Evolutionary conservation across 164 flowering plant species (phyloP), one percentile per base, ranked within the genome.

Genomic region (Umbellularia californica): DNA sequence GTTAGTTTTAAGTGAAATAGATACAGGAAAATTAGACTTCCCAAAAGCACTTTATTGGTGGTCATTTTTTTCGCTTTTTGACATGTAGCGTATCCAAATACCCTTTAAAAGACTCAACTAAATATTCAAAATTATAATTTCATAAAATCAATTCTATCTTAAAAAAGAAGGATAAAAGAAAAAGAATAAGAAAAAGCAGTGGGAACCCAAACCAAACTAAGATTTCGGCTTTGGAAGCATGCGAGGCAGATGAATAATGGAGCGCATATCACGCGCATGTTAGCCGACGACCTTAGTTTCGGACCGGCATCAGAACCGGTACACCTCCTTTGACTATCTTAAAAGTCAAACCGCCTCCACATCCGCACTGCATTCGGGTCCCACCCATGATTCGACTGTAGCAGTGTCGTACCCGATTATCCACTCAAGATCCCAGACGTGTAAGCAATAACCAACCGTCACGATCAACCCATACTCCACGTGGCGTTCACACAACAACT

Each of bases 71-170:
- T 3, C 35, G 5, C 33, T 4, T 30, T 30, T 30, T 30, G 1
- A 0, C 6, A 30, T 0, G 0, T 3, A 5, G 0, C 0, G 0
- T 1, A 41, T 7, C 5, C 11, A 41, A 41, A 41, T 7, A 35
- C 47, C 47, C 47, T 35, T 7, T 35, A 35, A 35, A 6, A 35
- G 47, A 35, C 47, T 35, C 47, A 35, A 35, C 9, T 6, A 35
- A 35, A 35, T 35, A 35, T 41, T 41, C 11, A 41, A 7, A 41
- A 41, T 41, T 1, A 41, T 5, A 41, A 41, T 1, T 41, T 58
- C 22, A 7, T 12, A 58, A 58, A 19, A 58, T 3, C 5, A 12
- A 58, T 1, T 17, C 5, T 14, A 58, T 58, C 10, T 12, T 15
- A 1, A 2, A 19, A 58, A 3, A 15, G 1, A 15, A 3, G 0